Percentiles rank a stretch among this genome's conserved stretches.
These are phyloP conservation scores for Crithidia sp. DNA, from an alignment of 208 protist species.

Conservation along the genomic window DNA sequence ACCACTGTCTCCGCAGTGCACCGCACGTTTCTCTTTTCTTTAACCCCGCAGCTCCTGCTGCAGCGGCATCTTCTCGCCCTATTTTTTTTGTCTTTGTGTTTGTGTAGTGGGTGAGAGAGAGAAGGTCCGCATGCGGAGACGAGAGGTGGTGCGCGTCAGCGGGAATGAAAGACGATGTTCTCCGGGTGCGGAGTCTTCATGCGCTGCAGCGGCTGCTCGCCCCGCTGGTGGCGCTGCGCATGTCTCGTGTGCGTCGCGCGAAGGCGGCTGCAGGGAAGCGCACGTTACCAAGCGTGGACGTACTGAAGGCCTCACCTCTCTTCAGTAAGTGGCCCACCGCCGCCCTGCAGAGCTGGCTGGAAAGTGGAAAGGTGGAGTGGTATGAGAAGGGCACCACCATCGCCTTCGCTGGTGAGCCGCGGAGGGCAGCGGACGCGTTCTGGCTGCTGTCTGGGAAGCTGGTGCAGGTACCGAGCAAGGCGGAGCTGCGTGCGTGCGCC, in stretches of 20 bases:
- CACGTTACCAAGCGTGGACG: constrained; percentile 20
- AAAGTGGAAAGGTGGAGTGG: constrained; percentile 31
- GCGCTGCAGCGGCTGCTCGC: constrained; percentile 32
- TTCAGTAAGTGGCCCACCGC: constrained; percentile 51
- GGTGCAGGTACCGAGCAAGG: constrained; percentile 62
- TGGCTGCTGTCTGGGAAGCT: constrained; percentile 71
- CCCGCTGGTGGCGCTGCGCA: constrained; percentile 20
- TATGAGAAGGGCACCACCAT: constrained; percentile 41
- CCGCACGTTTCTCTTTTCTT: too few relatives aligned
- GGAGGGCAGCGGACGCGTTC: constrained; percentile 38
- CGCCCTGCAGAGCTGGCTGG: constrained; percentile 39
- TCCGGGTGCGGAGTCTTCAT: constrained; percentile 24
- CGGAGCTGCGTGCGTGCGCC: constrained; percentile 37
- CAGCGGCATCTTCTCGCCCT: background rate
- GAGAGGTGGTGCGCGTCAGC: background rate
- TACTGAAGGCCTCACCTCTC: constrained; percentile 31
- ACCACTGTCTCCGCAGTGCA: too few relatives aligned
- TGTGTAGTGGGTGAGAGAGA: background rate
- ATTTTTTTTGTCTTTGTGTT: constrained; percentile 21
- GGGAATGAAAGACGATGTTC: constrained; percentile 16
- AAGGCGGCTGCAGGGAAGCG: background rate
- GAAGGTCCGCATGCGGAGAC: too few relatives aligned
- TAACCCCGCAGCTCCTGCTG: background rate
- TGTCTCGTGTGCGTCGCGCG: constrained; percentile 1
- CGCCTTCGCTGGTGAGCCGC: constrained; percentile 54